phyloP scores from a whole-genome alignment of 257 asterid species.

The Solanum pinnatisectum region DNA sequence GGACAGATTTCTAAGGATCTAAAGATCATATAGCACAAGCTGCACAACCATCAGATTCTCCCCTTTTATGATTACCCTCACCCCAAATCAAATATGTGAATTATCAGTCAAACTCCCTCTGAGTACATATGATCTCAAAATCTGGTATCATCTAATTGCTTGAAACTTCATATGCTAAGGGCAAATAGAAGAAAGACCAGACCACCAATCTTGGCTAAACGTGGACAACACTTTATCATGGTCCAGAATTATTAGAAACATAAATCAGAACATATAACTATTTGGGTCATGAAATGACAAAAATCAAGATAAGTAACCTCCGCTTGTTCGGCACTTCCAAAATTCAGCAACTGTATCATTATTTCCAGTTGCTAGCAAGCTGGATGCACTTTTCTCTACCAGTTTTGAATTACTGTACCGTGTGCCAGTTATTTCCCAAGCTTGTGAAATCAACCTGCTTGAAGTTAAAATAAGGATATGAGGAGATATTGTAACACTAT shows the following conservation, averaged over 20 bases:
- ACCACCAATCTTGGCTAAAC: background rate
- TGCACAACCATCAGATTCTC: background rate
- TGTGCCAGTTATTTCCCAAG: constrained; percentile 77
- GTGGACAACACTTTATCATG: background rate
- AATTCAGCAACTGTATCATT: constrained; percentile 32
- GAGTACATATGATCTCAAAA: background rate
- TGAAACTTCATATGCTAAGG: background rate
- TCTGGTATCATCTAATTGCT: background rate
- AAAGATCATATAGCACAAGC: background rate
- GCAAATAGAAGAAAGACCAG: background rate
- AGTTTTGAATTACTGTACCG: constrained; percentile 62
- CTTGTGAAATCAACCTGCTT: constrained; percentile 59
- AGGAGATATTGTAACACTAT: background rate
- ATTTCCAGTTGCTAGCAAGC: constrained; percentile 35
- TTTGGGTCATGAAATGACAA: background rate
- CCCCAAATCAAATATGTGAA: background rate
- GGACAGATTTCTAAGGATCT: background rate
- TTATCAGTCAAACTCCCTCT: background rate
- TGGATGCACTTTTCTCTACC: constrained; percentile 49
- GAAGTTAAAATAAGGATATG: background rate
- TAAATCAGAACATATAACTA: background rate
- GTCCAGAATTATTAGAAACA: background rate
- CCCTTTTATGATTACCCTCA: background rate
- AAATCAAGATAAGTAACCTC: constrained; percentile 37
- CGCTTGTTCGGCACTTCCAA: constrained; percentile 69